phyloP scores from a whole-genome alignment of 129 eudicot species.

The Lactuca sativa region DNA sequence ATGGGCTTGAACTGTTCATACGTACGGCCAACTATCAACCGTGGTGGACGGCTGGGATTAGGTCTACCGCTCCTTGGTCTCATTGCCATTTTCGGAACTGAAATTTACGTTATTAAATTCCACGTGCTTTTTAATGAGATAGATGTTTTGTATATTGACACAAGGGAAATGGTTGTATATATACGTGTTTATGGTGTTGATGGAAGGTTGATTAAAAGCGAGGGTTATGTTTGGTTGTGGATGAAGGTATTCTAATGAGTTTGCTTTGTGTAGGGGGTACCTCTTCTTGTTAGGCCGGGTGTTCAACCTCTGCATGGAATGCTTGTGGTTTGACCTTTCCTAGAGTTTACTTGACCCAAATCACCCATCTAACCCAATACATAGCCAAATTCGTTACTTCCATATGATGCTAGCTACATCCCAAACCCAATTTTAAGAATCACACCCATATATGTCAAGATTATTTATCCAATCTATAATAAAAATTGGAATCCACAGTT shows the following conservation, averaged over 20 bases:
- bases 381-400: too few relatives aligned
- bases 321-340: conserved; percentile 30
- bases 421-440: too few relatives aligned
- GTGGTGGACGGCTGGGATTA: conserved; percentile 26
- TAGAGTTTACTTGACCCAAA: conserved; percentile 30
- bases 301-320: conserved; percentile 6
- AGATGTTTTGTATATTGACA: not conserved
- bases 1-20: conserved; percentile 61
- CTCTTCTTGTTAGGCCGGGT: conserved; percentile 25
- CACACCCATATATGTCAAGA: too few relatives aligned
- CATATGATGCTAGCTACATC: too few relatives aligned
- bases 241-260: conserved; percentile 27
- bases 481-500: too few relatives aligned
- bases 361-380: not conserved
- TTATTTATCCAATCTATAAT: too few relatives aligned
- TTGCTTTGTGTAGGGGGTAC: conserved; percentile 29
- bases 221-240: conserved; percentile 15
- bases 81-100: conserved; percentile 51
- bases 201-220: conserved; percentile 8
- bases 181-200: too few relatives aligned
- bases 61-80: conserved; percentile 44
- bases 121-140: conserved; percentile 8
- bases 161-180: too few relatives aligned
- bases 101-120: not conserved
- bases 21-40: conserved; percentile 27